A percentile compares a stretch with the other conserved stretches of the same genome.
phyloP scores from a whole-genome alignment of 371 early-diverging fungal genomes.

The Mortierella polycephala region DNA sequence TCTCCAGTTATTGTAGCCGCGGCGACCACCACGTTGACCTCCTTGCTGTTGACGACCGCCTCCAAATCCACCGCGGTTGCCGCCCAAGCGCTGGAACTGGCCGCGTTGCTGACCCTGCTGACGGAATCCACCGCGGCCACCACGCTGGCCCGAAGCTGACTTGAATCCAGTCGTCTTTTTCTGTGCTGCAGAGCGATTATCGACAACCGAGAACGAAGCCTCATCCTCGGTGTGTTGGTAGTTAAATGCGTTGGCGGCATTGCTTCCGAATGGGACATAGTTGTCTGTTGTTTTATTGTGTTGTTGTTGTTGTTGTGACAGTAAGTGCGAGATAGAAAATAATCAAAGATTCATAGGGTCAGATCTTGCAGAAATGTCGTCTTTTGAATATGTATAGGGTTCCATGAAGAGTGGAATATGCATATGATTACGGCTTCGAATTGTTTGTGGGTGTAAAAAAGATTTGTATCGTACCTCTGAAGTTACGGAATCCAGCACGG shows the following conservation, averaged over 20 bases:
- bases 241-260: slow-evolving; percentile 87
- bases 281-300: slow-evolving; percentile 53
- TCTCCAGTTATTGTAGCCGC: slow-evolving; percentile 53
- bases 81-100: slow-evolving; percentile 54
- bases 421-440: neutral
- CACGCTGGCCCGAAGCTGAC: slow-evolving; percentile 62
- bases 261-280: slow-evolving; percentile 90
- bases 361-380: no score
- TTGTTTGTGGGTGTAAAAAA: neutral
- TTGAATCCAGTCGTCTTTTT: slow-evolving; percentile 76
- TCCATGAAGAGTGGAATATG: neutral
- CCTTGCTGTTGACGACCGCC: slow-evolving; percentile 52
- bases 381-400: neutral
- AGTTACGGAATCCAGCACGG: slow-evolving; percentile 70
- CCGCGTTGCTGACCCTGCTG: slow-evolving; percentile 61
- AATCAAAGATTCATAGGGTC: neutral
- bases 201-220: slow-evolving; percentile 95
- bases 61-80: slow-evolving; percentile 53
- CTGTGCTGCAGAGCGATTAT: slow-evolving; percentile 79
- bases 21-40: slow-evolving; percentile 59
- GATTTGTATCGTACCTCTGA: slow-evolving; percentile 60
- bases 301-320: neutral
- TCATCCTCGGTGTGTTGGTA: slow-evolving; percentile 95
- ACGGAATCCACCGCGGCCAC: slow-evolving; percentile 56
- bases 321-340: neutral